Evolutionary conservation across 352 stramenopile species (phyloP).

Genomic region (Globisporangium recalcitrans): DNA sequence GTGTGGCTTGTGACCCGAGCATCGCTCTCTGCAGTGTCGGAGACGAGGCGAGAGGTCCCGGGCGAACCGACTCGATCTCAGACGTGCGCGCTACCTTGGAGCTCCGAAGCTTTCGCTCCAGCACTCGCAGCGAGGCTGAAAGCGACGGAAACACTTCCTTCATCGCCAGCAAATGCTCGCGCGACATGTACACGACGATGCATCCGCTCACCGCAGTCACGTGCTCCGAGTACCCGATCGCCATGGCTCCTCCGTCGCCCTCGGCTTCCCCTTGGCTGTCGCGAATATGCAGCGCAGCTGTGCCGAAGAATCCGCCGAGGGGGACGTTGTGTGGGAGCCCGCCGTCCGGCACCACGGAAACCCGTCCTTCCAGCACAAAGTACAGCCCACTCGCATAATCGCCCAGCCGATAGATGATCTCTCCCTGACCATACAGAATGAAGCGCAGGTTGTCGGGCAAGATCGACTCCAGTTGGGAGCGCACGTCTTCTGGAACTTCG

Average conservation of each 20-base stretch:
- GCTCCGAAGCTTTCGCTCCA: constrained; percentile 29
- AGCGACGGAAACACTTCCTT: constrained; percentile 26
- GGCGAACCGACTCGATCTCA: constrained; percentile 24
- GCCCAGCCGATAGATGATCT: constrained; percentile 52
- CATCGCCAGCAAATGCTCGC: constrained; percentile 44
- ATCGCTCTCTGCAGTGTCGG: neutral
- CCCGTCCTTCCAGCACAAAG: constrained; percentile 46
- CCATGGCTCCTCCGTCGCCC: neutral
- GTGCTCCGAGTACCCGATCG: constrained; percentile 29
- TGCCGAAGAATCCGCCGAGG: constrained; percentile 46
- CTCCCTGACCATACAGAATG: constrained; percentile 49
- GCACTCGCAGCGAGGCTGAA: constrained; percentile 18
- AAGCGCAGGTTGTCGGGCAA: constrained; percentile 57
- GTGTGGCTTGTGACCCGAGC: neutral
- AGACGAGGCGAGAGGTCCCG: neutral
- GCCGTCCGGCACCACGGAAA: constrained; percentile 24
- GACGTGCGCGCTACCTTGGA: constrained; percentile 25
- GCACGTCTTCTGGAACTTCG: constrained; percentile 2
- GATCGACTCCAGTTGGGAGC: constrained; percentile 35
- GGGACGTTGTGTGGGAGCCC: constrained; percentile 26
- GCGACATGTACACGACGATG: constrained; percentile 45
- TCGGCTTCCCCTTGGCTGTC: neutral
- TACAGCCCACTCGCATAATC: constrained; percentile 47
- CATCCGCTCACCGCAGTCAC: constrained; percentile 47
- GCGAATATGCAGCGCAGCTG: constrained; percentile 25